phyloP scores from a whole-genome alignment of 495 filamentous ascomycete genomes.

The Staphylotrichum longicolle region DNA sequence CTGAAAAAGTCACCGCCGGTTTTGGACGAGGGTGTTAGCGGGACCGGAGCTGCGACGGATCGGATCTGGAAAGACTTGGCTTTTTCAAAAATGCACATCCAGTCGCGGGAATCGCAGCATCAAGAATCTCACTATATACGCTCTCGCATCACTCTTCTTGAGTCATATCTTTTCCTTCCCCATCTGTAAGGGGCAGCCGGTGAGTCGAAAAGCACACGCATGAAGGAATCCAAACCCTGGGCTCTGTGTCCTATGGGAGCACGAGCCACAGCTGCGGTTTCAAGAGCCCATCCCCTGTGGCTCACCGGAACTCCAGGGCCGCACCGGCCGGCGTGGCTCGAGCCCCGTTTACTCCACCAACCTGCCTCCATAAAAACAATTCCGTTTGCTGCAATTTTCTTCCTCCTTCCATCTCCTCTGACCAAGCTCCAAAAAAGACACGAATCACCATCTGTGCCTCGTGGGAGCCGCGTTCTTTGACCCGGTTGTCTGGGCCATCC shows the following conservation, averaged over 20 bases:
- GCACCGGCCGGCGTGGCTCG: constrained; percentile 21
- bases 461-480: constrained; percentile 20
- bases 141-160: too few relatives aligned
- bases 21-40: constrained; percentile 18
- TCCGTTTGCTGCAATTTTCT: constrained; percentile 24
- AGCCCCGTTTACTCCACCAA: constrained; percentile 20
- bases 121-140: too few relatives aligned
- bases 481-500: constrained; percentile 15
- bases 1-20: constrained; percentile 14
- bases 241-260: too few relatives aligned
- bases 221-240: too few relatives aligned
- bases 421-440: constrained; percentile 37
- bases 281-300: neutral
- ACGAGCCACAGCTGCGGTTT: constrained; percentile 1
- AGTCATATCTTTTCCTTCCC: too few relatives aligned
- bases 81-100: neutral
- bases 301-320: constrained; percentile 7
- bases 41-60: constrained; percentile 20
- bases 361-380: constrained; percentile 26
- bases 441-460: constrained; percentile 33
- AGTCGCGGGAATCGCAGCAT: neutral
- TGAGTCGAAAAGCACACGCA: too few relatives aligned
- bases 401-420: constrained; percentile 23
- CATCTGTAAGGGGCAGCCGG: too few relatives aligned
- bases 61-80: neutral